A percentile compares a stretch with the other conserved stretches of the same genome.
These are phyloP conservation scores for Sarocladium brachiariae DNA, from an alignment of 2,329 filamentous ascomycete genomes.

Conservation along the genomic window DNA sequence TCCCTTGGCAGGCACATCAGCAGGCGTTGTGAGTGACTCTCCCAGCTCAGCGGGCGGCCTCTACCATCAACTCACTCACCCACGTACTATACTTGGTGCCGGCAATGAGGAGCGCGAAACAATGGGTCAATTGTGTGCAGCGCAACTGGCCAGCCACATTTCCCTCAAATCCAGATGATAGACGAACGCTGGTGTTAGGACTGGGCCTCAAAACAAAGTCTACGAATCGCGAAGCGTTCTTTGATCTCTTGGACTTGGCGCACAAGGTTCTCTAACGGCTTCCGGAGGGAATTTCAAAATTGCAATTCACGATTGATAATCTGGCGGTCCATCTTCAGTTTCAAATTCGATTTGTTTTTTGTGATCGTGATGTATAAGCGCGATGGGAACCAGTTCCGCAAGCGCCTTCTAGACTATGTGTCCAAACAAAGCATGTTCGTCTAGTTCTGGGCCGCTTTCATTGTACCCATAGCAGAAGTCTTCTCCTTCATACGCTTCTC, in stretches of 20 bases:
- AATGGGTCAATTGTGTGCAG: slow-evolving; percentile 79
- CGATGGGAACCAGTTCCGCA: neutral
- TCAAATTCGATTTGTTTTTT: slow-evolving; percentile 2
- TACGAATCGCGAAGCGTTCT: slow-evolving; percentile 49
- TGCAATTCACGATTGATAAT: neutral
- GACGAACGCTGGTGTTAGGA: slow-evolving; percentile 54
- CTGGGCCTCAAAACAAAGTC: slow-evolving; percentile 49
- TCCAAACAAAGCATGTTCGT: slow-evolving; percentile 5
- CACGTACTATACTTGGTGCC: slow-evolving; percentile 79
- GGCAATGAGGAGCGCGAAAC: slow-evolving; percentile 74
- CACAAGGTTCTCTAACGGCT: slow-evolving; percentile 44
- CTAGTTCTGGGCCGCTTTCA: neutral
- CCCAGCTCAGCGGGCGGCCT: slow-evolving; percentile 35
- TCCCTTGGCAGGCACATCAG: slow-evolving; percentile 61
- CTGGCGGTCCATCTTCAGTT: neutral
- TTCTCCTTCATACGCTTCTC: neutral
- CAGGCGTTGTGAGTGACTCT: slow-evolving; percentile 53
- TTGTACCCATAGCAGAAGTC: neutral
- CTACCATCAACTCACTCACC: slow-evolving; percentile 71
- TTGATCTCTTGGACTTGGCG: slow-evolving; percentile 58
- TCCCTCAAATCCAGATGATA: slow-evolving; percentile 61
- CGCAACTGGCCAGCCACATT: slow-evolving; percentile 79
- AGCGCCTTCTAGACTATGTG: slow-evolving; percentile 8
- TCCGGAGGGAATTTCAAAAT: slow-evolving; percentile 3
- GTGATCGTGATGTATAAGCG: slow-evolving; percentile 6